These are phyloP conservation scores for Xylaria sp. DNA, from an alignment of 2,329 filamentous ascomycete genomes.

Conservation along the genomic window DNA sequence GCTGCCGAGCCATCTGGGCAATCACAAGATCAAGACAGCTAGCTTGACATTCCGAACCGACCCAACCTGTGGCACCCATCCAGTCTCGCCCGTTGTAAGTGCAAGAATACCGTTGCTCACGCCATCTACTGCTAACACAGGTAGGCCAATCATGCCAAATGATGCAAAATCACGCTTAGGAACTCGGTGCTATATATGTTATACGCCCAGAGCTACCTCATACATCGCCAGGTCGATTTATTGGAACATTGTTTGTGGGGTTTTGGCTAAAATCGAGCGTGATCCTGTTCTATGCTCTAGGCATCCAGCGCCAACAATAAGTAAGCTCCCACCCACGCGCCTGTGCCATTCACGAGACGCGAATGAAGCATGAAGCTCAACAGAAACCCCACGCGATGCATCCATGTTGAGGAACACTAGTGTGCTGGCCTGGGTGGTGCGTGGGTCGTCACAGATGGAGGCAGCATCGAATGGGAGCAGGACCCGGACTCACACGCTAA, in stretches of 20 bases:
- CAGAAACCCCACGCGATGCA: conserved; percentile 26
- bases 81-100: conserved; percentile 4
- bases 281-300: neutral
- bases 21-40: conserved; percentile 23
- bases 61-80: conserved; percentile 1
- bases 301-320: conserved; percentile 7
- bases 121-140: neutral
- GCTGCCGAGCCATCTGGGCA: conserved; percentile 19
- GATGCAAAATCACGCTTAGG: neutral
- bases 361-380: conserved; percentile 29
- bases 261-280: neutral
- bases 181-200: neutral
- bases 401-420: conserved; percentile 24
- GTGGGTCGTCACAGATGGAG: conserved; percentile 26
- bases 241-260: neutral
- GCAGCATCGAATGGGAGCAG: conserved; percentile 28
- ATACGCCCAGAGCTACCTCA: neutral
- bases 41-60: conserved; percentile 15
- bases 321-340: conserved; percentile 18
- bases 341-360: conserved; percentile 15
- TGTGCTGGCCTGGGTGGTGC: conserved; percentile 12
- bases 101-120: conserved; percentile 2
- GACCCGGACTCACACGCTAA: conserved; percentile 26
- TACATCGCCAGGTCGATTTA: neutral
- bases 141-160: neutral